Conservation (phyloP, 2,329 filamentous ascomycete species). For the Ustilaginoidea virens region DNA sequence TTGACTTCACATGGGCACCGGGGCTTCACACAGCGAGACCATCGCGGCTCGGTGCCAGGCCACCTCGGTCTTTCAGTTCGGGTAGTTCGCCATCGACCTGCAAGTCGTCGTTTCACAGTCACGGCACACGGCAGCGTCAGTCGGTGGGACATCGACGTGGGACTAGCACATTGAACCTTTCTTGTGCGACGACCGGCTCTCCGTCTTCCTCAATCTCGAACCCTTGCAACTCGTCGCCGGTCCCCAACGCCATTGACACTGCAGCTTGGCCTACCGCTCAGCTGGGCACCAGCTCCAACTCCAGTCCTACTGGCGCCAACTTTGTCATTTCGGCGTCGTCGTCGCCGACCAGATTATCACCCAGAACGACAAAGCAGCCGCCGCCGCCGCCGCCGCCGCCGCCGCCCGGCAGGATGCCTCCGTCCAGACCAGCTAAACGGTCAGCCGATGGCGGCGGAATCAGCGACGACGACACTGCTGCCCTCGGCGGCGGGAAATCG, state of each 20-base stretch:
- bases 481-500: slow-evolving; percentile 18
- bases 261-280: not conserved
- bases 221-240: too few relatives aligned
- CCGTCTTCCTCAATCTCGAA: slow-evolving; percentile 1
- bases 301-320: slow-evolving; percentile 6
- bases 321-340: slow-evolving; percentile 4
- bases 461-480: slow-evolving; percentile 15
- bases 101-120: too few relatives aligned
- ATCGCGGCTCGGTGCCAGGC: slow-evolving; percentile 1
- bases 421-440: slow-evolving; percentile 18
- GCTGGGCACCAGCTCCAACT: slow-evolving; percentile 2
- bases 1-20: slow-evolving; percentile 5
- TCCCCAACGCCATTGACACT: not conserved
- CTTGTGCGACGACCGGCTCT: not conserved
- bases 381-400: too few relatives aligned
- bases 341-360: slow-evolving; percentile 5
- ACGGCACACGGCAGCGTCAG: not conserved
- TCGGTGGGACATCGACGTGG: not conserved
- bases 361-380: slow-evolving; percentile 4
- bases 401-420: slow-evolving; percentile 7
- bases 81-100: slow-evolving; percentile 1
- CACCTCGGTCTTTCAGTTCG: slow-evolving; percentile 1
- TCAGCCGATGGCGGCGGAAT: slow-evolving; percentile 18
- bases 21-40: not conserved
- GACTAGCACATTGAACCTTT: too few relatives aligned